Evolutionary conservation across 1,139 yeast genomes (phyloP), one percentile per base, ranked within the genome.

Genomic region (Meyerozyma smithsonii): DNA sequence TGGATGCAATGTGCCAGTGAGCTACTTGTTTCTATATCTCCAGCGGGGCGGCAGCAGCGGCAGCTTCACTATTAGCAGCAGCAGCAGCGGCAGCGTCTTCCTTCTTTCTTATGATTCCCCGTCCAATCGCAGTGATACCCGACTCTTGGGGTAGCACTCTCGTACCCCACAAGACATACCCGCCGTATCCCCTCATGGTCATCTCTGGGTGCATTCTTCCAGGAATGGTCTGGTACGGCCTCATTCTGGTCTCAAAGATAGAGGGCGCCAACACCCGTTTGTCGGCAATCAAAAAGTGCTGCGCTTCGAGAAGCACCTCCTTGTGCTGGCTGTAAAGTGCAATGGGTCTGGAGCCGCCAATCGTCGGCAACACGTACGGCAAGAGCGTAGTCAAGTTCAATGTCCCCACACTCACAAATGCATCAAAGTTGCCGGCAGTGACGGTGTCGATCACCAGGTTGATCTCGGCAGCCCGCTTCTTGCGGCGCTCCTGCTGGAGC

Each of bases 161-260:
- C 11, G 87, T 78, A 5, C 94, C 95, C 71, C 82, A 77, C 48
- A 90, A 66, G 1, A 92, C 60, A 57, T 81, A 92, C 0, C 99
- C 99, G 38, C 97, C 97, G 42, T 84, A 92, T 3, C 96, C 90
- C 55, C 88, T 75, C 74, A 84, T 82, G 0, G 97, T 86, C 99
- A 92, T 94, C 44, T 82, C 62, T 0, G 99, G 99, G 59, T 94
- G 98, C 58, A 92, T 70, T 57, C 95, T 80, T 6, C 98, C 98
- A 10, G 95, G 89, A 21, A 92, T 78, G 4, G 97, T 89, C 62
- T 92, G 99, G 57, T 84, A 88, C 38, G 83, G 84, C 47, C 97
- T 77, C 7, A 86, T 95, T 44, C 88, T 72, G 0, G 95, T 78
- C 58, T 90, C 97, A 45, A 77, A 71, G 21, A 94, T 79, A 3